Base-by-base conservation (phyloP, 1,139 yeast genomes). In the Pichia sp. region DNA sequence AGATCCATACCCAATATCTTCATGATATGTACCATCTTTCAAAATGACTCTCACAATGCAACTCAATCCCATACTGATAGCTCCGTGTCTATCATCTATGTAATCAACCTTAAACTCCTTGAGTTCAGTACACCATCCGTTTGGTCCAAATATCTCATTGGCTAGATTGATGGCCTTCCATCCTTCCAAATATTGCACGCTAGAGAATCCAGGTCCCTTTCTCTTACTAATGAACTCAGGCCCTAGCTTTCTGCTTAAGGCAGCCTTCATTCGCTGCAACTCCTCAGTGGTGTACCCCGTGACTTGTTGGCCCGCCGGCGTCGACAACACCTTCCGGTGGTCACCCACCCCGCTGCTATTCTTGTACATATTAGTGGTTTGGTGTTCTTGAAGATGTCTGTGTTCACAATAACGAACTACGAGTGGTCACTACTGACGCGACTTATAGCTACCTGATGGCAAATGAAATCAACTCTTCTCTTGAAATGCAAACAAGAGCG, bases 151-250 rank as follows among this genome's bases (percentile, higher is more conserved):
- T 9, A 82, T 75, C 50, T 78, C 82, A 50, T 83, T 83, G 13
- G 94, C 93, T 32, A 83, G 58, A 52, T 80, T 79, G 29, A 83
- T 69, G 3, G 83, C 88, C 51, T 74, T 77, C 87, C 88, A 81
- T 1, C 93, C 94, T 58, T 81, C 91, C 22, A 82, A 68, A 49
- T 82, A 82, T 2, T 82, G 76, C 5, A 82, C 85, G 35, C 70
- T 65, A 29, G 67, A 67, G 7, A 81, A 78, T 3, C 86, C 86
- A 20, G 80, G 86, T 1, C 88, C 93, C 3, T 88, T 79, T 28
- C 97, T 68, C 33, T 75, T 74, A 27, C 94, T 77, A 22, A 91
- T 78, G 52, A 76, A 88, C 57, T 88, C 97, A 0, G 97, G 96
- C 0, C 98, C 98, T 23, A 87, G 64, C 21, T 77, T 76, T 48